Evolutionary conservation across 805 yeast genomes (phyloP).

Genomic region (Candida gorgasii): DNA sequence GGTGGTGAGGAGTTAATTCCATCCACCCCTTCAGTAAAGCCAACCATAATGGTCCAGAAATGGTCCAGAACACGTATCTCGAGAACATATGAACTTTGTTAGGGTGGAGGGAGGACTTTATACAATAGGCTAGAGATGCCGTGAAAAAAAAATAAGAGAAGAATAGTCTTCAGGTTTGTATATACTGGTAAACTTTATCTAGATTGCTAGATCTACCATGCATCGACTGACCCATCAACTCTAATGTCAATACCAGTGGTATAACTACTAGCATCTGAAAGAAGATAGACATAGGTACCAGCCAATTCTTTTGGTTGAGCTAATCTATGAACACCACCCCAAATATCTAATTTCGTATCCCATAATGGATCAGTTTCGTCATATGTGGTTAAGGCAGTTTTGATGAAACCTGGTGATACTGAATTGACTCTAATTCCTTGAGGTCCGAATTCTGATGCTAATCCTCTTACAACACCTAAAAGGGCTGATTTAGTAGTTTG

Average conservation of each 20-base stretch:
- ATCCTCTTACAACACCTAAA: conserved; percentile 39
- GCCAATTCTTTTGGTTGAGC: conserved; percentile 68
- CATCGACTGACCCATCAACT: conserved; percentile 64
- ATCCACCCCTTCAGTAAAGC: too few relatives aligned
- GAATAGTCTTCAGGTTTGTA: too few relatives aligned
- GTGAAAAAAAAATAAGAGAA: too few relatives aligned
- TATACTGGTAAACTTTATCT: too few relatives aligned
- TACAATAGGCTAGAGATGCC: too few relatives aligned
- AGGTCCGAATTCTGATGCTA: conserved; percentile 48
- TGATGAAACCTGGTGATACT: conserved; percentile 43
- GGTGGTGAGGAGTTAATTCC: too few relatives aligned
- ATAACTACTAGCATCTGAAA: conserved; percentile 71
- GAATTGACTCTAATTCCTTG: conserved; percentile 48
- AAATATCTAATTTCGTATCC: conserved; percentile 20
- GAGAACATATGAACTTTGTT: too few relatives aligned
- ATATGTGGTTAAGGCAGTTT: conserved; percentile 38
- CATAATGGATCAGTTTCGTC: conserved; percentile 26
- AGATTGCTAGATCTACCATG: conserved; percentile 9
- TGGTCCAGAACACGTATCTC: too few relatives aligned
- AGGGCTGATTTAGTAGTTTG: conserved; percentile 47
- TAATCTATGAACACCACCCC: conserved; percentile 17
- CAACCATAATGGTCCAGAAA: too few relatives aligned
- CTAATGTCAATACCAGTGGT: conserved; percentile 70
- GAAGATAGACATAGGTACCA: conserved; percentile 75
- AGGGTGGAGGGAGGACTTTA: too few relatives aligned